These are phyloP conservation scores for Vaccinium darrowii DNA, from an alignment of 148 eudicot genomes.

Conservation along the genomic window DNA sequence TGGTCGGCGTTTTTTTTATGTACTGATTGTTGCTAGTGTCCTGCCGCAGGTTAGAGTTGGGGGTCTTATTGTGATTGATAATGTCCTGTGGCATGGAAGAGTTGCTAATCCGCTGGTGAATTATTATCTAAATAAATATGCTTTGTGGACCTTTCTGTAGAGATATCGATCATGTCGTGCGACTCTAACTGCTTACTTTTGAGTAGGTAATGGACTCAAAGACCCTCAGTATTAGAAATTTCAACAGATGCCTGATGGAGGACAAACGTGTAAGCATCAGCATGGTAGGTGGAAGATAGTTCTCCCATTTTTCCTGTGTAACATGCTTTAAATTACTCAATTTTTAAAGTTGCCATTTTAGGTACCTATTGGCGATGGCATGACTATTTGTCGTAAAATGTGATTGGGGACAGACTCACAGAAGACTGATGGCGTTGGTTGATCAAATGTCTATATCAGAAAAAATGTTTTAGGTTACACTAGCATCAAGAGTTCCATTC, in stretches of 20 bases:
- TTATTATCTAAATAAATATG: slow-evolving; percentile 1
- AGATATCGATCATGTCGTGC: not conserved
- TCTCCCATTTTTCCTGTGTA: not conserved
- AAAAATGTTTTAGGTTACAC: not conserved
- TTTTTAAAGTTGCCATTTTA: slow-evolving; percentile 8
- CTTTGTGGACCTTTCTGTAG: slow-evolving; percentile 1
- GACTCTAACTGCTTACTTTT: slow-evolving; percentile 13
- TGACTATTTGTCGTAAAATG: slow-evolving; percentile 87
- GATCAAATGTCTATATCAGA: not conserved
- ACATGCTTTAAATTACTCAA: not conserved
- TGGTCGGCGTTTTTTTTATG: not conserved
- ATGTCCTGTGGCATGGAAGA: slow-evolving; percentile 95
- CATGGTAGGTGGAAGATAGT: slow-evolving; percentile 43
- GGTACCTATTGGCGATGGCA: slow-evolving; percentile 98
- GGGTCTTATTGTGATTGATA: slow-evolving; percentile 83
- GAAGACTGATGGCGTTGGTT: not conserved
- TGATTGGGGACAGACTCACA: slow-evolving; percentile 16
- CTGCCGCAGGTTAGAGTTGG: slow-evolving; percentile 71
- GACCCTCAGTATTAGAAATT: slow-evolving; percentile 66
- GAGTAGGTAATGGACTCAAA: slow-evolving; percentile 63
- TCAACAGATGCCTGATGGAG: slow-evolving; percentile 58
- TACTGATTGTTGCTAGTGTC: slow-evolving; percentile 17
- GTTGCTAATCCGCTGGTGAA: slow-evolving; percentile 80
- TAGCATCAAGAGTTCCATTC: not conserved
- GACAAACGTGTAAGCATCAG: slow-evolving; percentile 82